Base-by-base conservation (phyloP, 2,329 filamentous ascomycete species). In the Davidsoniella eucalypti region DNA sequence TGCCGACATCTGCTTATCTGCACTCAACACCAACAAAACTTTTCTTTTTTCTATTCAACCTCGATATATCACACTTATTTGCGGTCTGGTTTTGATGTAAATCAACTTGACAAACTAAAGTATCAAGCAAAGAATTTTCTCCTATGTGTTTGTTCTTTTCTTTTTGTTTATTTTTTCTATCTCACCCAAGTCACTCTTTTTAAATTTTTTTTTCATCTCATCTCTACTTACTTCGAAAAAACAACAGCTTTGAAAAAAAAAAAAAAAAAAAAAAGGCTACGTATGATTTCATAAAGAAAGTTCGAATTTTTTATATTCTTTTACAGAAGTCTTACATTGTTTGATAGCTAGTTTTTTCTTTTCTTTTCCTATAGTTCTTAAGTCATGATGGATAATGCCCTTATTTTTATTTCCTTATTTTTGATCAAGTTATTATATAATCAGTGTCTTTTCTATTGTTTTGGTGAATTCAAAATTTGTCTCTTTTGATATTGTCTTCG, bases 401-500 rank as follows among this genome's bases (percentile, higher is more conserved):
- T 29, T 41, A 23, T 49, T 26, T 46, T 9, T 46, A 5, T 43
- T 47, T 52, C 18, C 25, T 43, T 21, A 14, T 39, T 47, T 51
- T 2, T 29, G 9, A 26, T 42, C 26, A 9, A 17, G 41, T 29
- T 39, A 17, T 39, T 33, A 14, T 18, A 9, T 44, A 16, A 40
- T 23, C 7, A n/a, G 33, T 40, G 9, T n/a, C 10, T 46, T 39
- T 40, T 50, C 23, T 36, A 38, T 21, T 26, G 42, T 46, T 25
- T 16, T 33, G 33, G 12, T 39, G 37, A 18, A 42, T 44, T 18
- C 38, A 37, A 47, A 14, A 33, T 47, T 17, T 37, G 17, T 37
- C 16, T 18, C 49, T 46, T 21, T 29, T 40, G 17, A 44, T 26
- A 23, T 49, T 21, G 10, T 29, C 41, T 48, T 47, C 12, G 3